phyloP scores from a whole-genome alignment of 2,329 filamentous ascomycete species.

The Daldinia sp. region DNA sequence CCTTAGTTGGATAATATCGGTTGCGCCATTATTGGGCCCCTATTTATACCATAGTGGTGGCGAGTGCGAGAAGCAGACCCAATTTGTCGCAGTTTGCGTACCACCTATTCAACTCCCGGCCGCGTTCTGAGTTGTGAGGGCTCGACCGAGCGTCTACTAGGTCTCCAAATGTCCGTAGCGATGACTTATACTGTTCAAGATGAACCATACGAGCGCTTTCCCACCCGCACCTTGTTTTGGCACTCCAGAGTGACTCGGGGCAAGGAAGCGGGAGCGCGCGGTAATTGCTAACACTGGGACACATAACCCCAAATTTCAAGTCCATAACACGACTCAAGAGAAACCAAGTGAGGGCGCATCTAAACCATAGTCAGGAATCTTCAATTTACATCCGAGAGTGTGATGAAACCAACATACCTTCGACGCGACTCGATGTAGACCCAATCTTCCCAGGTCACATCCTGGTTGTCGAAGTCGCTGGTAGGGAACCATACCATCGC shows the following conservation, averaged over 20 bases:
- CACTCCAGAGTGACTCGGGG: constrained; percentile 43
- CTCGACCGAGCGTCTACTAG: constrained; percentile 40
- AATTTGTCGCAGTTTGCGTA: constrained; percentile 45
- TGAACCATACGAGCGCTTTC: constrained; percentile 33
- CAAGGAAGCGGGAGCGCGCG: constrained; percentile 42
- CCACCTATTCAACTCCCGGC: constrained; percentile 41
- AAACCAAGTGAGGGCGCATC: constrained; percentile 46
- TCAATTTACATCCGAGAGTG: not conserved
- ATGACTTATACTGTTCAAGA: constrained; percentile 1
- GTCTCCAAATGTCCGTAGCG: constrained; percentile 43
- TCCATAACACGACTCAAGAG: constrained; percentile 44
- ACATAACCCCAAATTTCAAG: constrained; percentile 38
- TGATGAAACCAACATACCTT: constrained; percentile 37
- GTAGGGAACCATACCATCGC: constrained; percentile 32
- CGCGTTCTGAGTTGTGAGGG: constrained; percentile 28
- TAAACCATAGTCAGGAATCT: constrained; percentile 16
- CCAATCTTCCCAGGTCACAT: constrained; percentile 46
- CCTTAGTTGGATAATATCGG: not conserved
- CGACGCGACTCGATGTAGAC: constrained; percentile 44
- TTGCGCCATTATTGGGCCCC: not conserved
- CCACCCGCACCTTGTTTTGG: constrained; percentile 42
- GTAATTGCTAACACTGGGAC: constrained; percentile 41
- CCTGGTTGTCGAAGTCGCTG: constrained; percentile 34
- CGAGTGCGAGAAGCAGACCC: constrained; percentile 40
- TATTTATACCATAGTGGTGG: constrained; percentile 35